Percentiles rank a stretch among this genome's conserved stretches.
phyloP scores from a whole-genome alignment of 2,329 filamentous ascomycete species.

The Cordyceps militaris region DNA sequence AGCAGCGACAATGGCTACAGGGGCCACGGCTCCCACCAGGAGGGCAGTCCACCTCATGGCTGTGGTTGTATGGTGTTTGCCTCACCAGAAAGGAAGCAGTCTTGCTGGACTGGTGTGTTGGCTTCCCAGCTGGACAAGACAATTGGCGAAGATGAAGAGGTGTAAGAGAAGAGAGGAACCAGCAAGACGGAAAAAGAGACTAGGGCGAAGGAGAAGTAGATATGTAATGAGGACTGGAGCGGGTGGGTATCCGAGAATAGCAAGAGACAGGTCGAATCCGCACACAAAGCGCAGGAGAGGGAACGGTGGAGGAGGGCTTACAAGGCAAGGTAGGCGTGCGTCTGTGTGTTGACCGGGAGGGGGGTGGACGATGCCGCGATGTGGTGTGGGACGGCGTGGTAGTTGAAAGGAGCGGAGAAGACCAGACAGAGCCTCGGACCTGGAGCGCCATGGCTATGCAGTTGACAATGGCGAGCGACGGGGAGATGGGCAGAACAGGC shows the following conservation, averaged over 20 bases:
- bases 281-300: neutral
- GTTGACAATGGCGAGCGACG: neutral
- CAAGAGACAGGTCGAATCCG: conserved; percentile 1
- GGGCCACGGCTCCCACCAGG: conserved; percentile 28
- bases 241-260: conserved; percentile 8
- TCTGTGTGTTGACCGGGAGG: conserved; percentile 6
- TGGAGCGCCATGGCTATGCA: neutral
- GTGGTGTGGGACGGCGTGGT: neutral
- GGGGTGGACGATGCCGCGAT: conserved; percentile 1
- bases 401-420: conserved; percentile 6
- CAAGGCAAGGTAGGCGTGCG: conserved; percentile 7
- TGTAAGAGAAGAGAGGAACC: conserved; percentile 4
- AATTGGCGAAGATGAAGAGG: conserved; percentile 10
- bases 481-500: neutral
- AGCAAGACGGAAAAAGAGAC: conserved; percentile 5
- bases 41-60: conserved; percentile 32
- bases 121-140: conserved; percentile 10
- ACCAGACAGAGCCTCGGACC: neutral
- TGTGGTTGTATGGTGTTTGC: conserved; percentile 13
- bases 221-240: conserved; percentile 9
- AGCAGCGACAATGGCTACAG: conserved; percentile 27
- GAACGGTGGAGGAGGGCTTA: conserved; percentile 9
- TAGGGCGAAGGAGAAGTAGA: conserved; percentile 10
- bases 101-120: conserved; percentile 10
- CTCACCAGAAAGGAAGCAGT: conserved; percentile 13